These are phyloP conservation scores for Pichia rugopelliculosa DNA, from an alignment of 805 yeast genomes.

Conservation along the genomic window DNA sequence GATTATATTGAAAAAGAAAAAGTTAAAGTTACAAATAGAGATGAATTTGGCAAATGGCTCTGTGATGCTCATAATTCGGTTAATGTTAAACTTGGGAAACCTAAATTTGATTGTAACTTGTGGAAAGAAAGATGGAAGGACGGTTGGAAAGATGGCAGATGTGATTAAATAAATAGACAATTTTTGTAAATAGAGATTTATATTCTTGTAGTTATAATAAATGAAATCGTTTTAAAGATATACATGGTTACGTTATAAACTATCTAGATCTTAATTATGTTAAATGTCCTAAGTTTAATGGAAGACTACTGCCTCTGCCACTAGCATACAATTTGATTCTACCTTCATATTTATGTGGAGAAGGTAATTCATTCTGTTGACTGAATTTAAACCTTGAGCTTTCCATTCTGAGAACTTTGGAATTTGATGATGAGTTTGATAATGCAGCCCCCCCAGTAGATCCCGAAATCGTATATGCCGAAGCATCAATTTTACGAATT, in stretches of 20 bases:
- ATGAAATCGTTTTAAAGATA: background rate
- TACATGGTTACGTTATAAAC: background rate
- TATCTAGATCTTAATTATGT: background rate
- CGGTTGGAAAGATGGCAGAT: slow-evolving; percentile 73
- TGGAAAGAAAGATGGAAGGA: slow-evolving; percentile 96
- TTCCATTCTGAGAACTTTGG: slow-evolving; percentile 44
- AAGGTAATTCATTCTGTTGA: slow-evolving; percentile 66
- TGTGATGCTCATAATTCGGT: slow-evolving; percentile 95
- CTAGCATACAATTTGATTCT: slow-evolving; percentile 81
- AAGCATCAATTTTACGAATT: slow-evolving; percentile 54
- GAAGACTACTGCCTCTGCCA: slow-evolving; percentile 91
- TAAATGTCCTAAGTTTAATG: slow-evolving; percentile 46
- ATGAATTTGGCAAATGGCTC: slow-evolving; percentile 81
- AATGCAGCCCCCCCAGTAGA: slow-evolving; percentile 12
- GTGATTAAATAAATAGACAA: slow-evolving; percentile 23
- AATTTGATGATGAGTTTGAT: background rate
- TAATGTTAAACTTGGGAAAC: slow-evolving; percentile 81
- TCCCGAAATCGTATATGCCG: slow-evolving; percentile 55
- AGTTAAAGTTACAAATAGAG: slow-evolving; percentile 59
- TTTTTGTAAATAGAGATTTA: background rate
- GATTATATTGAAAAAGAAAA: slow-evolving; percentile 45
- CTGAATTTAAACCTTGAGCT: slow-evolving; percentile 67
- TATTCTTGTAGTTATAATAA: background rate
- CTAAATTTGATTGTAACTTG: slow-evolving; percentile 72
- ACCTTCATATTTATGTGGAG: slow-evolving; percentile 75